These are phyloP conservation scores for Globisporangium apiculatum DNA, from an alignment of 352 stramenopile species.

Conservation along the genomic window DNA sequence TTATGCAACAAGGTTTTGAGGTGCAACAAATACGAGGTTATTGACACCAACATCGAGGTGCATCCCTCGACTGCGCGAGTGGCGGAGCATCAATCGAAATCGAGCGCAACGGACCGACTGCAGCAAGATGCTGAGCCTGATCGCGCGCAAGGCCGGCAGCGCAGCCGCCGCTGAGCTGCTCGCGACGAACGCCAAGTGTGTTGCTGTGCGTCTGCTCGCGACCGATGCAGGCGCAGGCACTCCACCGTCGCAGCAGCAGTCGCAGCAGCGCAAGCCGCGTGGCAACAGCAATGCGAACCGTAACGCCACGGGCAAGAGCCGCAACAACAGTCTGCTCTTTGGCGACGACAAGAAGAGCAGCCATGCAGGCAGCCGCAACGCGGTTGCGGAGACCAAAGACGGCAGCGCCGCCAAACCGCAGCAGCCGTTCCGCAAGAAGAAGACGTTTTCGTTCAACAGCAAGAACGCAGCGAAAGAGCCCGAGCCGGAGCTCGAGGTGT, in stretches of 20 bases:
- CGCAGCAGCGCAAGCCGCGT: conserved; percentile 19
- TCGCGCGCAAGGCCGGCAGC: conserved; percentile 10
- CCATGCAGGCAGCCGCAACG: conserved; percentile 2
- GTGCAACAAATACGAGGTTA: too few species aligned
- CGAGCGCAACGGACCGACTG: neutral
- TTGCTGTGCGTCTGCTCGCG: conserved; percentile 10
- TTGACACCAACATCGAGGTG: too few species aligned
- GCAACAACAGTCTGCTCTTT: conserved; percentile 26
- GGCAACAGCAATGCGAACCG: conserved; percentile 2
- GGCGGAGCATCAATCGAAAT: conserved; percentile 3
- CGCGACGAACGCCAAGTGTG: conserved; percentile 14
- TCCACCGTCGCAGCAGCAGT: conserved; percentile 14
- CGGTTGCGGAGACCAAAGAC: conserved; percentile 11
- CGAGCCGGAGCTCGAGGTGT: conserved; percentile 45
- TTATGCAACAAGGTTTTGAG: too few species aligned
- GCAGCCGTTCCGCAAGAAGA: conserved; percentile 35
- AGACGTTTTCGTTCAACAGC: conserved; percentile 58
- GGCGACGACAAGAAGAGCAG: conserved; percentile 12
- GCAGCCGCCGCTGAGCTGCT: conserved; percentile 10
- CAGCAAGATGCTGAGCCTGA: conserved; percentile 13
- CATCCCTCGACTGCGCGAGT: neutral
- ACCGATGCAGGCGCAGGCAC: conserved; percentile 4
- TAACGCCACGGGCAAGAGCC: conserved; percentile 17
- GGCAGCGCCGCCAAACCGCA: conserved; percentile 3
- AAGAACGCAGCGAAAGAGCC: conserved; percentile 25